Conservation (phyloP, 768 basidiomycete species). For the Neoboletus magnificus region DNA sequence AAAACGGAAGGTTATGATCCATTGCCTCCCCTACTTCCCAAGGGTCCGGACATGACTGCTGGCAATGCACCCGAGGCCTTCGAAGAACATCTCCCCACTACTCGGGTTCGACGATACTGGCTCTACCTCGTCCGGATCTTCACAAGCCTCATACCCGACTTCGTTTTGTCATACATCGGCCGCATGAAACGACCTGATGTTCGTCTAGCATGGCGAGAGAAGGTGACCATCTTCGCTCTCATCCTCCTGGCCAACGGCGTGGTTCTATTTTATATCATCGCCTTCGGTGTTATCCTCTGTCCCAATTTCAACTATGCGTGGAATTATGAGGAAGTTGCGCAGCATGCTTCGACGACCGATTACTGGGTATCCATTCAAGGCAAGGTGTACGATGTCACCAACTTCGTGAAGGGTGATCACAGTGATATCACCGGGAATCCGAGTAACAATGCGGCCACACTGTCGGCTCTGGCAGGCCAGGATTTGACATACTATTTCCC, state of each 20-base stretch:
- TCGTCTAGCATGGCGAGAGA: constrained; percentile 68
- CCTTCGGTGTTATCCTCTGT: constrained; percentile 59
- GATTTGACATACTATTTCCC: constrained; percentile 67
- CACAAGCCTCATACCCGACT: constrained; percentile 57
- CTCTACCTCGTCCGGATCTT: constrained; percentile 48
- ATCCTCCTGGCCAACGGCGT: constrained; percentile 51
- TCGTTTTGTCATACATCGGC: constrained; percentile 47
- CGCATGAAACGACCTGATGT: constrained; percentile 69
- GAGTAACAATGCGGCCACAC: constrained; percentile 46
- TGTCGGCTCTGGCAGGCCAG: constrained; percentile 54
- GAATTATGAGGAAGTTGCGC: constrained; percentile 46
- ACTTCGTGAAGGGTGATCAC: constrained; percentile 59
- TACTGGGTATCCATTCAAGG: constrained; percentile 65
- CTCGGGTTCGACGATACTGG: constrained; percentile 56
- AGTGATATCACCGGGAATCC: constrained; percentile 52
- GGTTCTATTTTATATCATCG: constrained; percentile 65
- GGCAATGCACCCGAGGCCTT: constrained; percentile 45
- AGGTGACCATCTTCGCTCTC: constrained; percentile 60
- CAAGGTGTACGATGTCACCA: constrained; percentile 58
- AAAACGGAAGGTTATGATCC: constrained; percentile 32
- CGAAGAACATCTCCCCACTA: constrained; percentile 55
- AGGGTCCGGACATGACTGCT: constrained; percentile 37
- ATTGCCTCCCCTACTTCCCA: constrained; percentile 33
- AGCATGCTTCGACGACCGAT: constrained; percentile 49
- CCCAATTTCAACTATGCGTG: constrained; percentile 62